phyloP scores from a whole-genome alignment of 805 yeast species.

The Zygosaccharomyces bisporus region DNA sequence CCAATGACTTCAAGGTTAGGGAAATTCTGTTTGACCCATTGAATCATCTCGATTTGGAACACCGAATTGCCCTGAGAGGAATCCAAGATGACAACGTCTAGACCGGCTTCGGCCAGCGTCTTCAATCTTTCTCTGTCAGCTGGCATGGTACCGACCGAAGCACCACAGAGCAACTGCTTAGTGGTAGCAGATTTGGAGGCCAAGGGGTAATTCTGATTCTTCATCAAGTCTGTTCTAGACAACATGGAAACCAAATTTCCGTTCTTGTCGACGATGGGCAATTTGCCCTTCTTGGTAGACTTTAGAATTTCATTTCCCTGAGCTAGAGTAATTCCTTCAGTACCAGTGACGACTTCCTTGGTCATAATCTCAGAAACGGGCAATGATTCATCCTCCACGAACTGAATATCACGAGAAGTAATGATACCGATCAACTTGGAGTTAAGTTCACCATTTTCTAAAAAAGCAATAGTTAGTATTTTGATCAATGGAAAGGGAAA shows the following conservation, averaged over 20 bases:
- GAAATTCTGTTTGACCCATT: conserved; percentile 78
- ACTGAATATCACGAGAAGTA: conserved; percentile 96
- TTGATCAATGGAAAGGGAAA: neutral
- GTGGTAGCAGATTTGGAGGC: conserved; percentile 92
- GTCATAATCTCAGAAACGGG: conserved; percentile 83
- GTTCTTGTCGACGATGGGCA: conserved; percentile 80
- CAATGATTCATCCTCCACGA: conserved; percentile 68
- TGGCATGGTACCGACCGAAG: conserved; percentile 92
- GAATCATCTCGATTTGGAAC: conserved; percentile 90
- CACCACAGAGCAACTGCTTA: conserved; percentile 97
- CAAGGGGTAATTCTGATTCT: conserved; percentile 87
- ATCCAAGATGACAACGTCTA: conserved; percentile 93
- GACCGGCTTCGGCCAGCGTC: conserved; percentile 89
- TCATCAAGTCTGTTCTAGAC: conserved; percentile 94
- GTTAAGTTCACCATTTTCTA: conserved; percentile 81
- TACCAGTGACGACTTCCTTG: conserved; percentile 76
- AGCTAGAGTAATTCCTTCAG: conserved; percentile 71
- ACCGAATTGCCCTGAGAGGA: conserved; percentile 97
- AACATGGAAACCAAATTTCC: conserved; percentile 81
- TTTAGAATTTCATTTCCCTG: conserved; percentile 91
- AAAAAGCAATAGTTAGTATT: conserved; percentile 4
- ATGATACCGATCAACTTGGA: conserved; percentile 92
- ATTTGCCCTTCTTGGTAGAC: conserved; percentile 93
- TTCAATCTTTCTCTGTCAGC: conserved; percentile 82
- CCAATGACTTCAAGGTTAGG: conserved; percentile 87